Evolutionary conservation across 2,329 filamentous ascomycete genomes (phyloP), one percentile per base, ranked within the genome.

Genomic region (Clathrospora elynae): DNA sequence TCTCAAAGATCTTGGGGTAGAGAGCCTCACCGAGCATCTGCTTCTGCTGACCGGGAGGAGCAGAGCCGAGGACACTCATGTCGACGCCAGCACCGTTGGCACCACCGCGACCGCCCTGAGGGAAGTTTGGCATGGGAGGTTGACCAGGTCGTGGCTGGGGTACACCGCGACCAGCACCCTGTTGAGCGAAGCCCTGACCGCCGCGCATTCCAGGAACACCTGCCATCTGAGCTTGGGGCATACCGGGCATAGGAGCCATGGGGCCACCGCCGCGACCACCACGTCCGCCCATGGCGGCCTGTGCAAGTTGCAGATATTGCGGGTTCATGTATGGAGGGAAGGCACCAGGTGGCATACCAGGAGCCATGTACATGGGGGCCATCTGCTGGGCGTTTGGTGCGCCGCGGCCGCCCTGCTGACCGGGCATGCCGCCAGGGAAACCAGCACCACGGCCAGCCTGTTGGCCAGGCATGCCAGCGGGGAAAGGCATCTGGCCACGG

Each of bases 21-120:
- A 99, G 87, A 61, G 90, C 86, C 78, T 99, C 93, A 72, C 93
- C 93, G 41, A 99, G 85, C 74, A 97, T 89, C 81, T 99, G 93
- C 85, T 99, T 99, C 81, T 97, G 93, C 77, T 95, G 89, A 34
- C 81, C 79, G 23, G 81, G 76, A 31, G 81, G 78, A 53, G 78
- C 75, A 42, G 74, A 62, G 53, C 73, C 73, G 51, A 86, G 75
- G 51, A 73, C 71, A 55, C 71, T 68, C 51, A 82, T 62, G 63
- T 76, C 79, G 53, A 82, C 62, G 51, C 76, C 75, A 35, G 59
- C 53, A 23, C 45, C 53, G 17, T 52, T 47, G 20, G 47, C 46
- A 33, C 45, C 51, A 23, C 60, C 58, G 37, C 61, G 60, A 24
- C 57, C 61, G 14, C 56, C 61, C 40, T 67, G 64, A 42, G 67